Percentiles rank a stretch among this genome's conserved stretches.
phyloP scores from a whole-genome alignment of 257 asterid species.

The Scutellaria barbata region DNA sequence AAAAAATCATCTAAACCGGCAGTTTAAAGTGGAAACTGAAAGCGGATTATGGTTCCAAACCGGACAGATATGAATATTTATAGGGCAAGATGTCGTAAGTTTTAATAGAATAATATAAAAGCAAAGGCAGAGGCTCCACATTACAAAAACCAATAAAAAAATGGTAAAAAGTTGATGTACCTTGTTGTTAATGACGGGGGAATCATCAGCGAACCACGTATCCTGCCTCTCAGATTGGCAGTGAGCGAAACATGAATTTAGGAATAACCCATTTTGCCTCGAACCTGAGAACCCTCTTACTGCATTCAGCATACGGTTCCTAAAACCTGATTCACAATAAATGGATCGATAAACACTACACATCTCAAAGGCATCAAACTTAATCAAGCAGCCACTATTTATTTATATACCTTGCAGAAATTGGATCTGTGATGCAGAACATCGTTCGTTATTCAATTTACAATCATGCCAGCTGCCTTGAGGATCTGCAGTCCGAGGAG shows the following conservation, averaged over 20 bases:
- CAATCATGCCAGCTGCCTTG: constrained; percentile 65
- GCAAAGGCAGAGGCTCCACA: too few species aligned
- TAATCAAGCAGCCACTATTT: neutral
- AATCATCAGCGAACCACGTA: constrained; percentile 81
- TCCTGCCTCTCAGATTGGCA: constrained; percentile 98
- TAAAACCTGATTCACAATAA: constrained; percentile 53
- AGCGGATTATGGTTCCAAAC: too few species aligned
- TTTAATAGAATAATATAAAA: too few species aligned
- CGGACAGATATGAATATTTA: too few species aligned
- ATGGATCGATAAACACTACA: neutral
- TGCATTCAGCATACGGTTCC: constrained; percentile 69
- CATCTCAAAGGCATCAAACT: constrained; percentile 17
- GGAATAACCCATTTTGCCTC: constrained; percentile 65
- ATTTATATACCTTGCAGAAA: constrained; percentile 64
- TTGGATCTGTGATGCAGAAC: constrained; percentile 62
- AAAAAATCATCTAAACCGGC: too few species aligned
- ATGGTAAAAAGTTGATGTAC: constrained; percentile 47
- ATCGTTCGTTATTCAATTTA: constrained; percentile 48
- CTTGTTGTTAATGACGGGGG: constrained; percentile 71
- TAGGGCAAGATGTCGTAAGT: too few species aligned
- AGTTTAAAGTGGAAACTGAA: too few species aligned
- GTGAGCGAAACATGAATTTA: constrained; percentile 95
- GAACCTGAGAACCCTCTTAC: constrained; percentile 51
- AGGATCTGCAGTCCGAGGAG: constrained; percentile 73
- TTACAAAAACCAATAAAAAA: too few species aligned